Evolutionary conservation across 768 basidiomycete genomes (phyloP).

Genomic region (Saitozyma sp.): DNA sequence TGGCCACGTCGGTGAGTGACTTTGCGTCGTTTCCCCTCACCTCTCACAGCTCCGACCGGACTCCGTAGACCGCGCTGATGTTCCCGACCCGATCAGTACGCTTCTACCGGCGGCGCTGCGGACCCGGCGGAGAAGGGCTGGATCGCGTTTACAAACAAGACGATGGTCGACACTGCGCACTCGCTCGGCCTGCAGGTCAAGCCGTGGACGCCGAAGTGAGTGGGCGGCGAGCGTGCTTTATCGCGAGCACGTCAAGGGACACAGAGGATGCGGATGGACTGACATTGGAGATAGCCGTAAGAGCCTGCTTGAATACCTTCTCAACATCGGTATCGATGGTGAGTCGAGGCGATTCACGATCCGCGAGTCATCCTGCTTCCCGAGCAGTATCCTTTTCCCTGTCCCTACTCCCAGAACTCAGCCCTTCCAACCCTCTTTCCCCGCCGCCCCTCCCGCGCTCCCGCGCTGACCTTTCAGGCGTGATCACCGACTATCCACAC

Average conservation of each 20-base stretch:
- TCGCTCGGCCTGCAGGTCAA: slow-evolving; percentile 64
- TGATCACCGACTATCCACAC: slow-evolving; percentile 74
- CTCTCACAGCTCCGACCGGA: not conserved
- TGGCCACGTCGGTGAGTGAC: slow-evolving; percentile 53
- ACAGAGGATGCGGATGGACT: no score
- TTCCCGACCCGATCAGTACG: slow-evolving; percentile 18
- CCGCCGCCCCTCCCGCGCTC: no score
- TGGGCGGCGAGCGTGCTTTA: slow-evolving; percentile 56
- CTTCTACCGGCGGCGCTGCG: slow-evolving; percentile 42
- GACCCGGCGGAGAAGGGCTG: slow-evolving; percentile 59
- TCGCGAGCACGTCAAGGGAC: slow-evolving; percentile 13
- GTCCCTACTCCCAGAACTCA: no score
- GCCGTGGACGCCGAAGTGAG: slow-evolving; percentile 63
- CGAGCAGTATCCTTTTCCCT: no score
- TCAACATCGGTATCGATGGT: slow-evolving; percentile 68
- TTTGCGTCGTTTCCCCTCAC: not conserved
- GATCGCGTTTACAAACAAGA: slow-evolving; percentile 64
- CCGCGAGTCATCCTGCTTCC: no score
- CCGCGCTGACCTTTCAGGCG: slow-evolving; percentile 18
- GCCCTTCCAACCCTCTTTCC: no score
- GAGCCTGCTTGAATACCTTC: slow-evolving; percentile 63
- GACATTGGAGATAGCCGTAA: slow-evolving; percentile 55
- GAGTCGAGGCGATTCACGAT: no score
- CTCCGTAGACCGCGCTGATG: not conserved
- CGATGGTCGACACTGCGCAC: slow-evolving; percentile 70